These are phyloP conservation scores for Phyllostachys edulis DNA, from an alignment of 176 grass and related monocot species.

Conservation along the genomic window DNA sequence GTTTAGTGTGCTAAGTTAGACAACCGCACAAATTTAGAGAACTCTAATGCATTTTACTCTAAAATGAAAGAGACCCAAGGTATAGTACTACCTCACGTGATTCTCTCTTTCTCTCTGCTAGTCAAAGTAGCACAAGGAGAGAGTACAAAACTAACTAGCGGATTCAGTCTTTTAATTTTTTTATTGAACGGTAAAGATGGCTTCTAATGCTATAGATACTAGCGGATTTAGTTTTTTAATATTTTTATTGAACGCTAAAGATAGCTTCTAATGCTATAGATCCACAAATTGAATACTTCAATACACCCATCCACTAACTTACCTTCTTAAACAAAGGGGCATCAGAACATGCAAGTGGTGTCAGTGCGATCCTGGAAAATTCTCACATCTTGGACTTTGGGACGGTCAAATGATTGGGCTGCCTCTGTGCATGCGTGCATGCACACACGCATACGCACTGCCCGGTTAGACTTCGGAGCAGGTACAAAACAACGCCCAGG, in stretches of 20 bases:
- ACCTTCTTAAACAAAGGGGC: neutral
- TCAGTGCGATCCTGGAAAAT: constrained; percentile 39
- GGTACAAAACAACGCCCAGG: neutral
- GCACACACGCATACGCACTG: neutral
- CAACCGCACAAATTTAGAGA: too few species aligned
- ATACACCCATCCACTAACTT: too few species aligned
- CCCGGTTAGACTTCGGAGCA: neutral
- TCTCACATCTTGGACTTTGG: constrained; percentile 10
- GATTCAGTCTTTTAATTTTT: too few species aligned
- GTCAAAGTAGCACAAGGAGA: neutral
- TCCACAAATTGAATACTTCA: too few species aligned
- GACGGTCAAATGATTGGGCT: constrained; percentile 43
- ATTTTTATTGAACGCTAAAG: too few species aligned
- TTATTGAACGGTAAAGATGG: too few species aligned
- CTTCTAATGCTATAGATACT: too few species aligned
- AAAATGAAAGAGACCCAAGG: neutral
- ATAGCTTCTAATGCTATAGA: too few species aligned
- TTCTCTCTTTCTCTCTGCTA: neutral
- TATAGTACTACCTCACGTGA: constrained; percentile 9
- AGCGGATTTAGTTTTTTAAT: too few species aligned
- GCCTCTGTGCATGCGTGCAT: neutral
- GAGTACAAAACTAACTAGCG: neutral
- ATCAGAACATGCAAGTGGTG: neutral
- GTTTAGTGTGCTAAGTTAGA: too few species aligned
- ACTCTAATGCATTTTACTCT: too few species aligned